Conservation (phyloP, 805 yeast species). For the Yamadazyma phyllophila region DNA sequence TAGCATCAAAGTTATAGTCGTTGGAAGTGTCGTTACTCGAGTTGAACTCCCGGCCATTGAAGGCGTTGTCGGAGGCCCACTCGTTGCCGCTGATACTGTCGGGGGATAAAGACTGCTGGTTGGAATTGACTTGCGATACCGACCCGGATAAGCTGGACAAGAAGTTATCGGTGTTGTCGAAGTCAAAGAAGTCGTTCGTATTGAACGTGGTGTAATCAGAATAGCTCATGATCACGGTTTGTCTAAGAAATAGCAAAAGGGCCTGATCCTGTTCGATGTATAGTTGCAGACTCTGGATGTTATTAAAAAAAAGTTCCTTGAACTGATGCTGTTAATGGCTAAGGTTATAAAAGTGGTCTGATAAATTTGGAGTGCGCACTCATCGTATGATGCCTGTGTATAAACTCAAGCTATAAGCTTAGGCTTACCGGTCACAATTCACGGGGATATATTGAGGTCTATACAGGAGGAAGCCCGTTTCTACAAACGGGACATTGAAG, state of each 20-base stretch:
- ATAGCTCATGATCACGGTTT: neutral
- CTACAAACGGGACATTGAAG: constrained; percentile 94
- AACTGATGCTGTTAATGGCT: neutral
- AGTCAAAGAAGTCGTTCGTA: constrained; percentile 18
- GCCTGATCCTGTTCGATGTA: neutral
- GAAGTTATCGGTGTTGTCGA: constrained; percentile 30
- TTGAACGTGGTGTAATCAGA: constrained; percentile 4
- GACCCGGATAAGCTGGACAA: constrained; percentile 28
- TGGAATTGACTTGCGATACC: neutral
- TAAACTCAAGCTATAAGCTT: too few species aligned
- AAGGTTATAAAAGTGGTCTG: constrained; percentile 8
- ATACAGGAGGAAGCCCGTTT: constrained; percentile 78
- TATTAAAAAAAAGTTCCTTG: neutral
- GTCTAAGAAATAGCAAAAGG: neutral
- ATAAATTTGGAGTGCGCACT: constrained; percentile 4
- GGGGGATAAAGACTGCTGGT: constrained; percentile 14
- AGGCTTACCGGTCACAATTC: too few species aligned
- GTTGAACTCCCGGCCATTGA: too few species aligned
- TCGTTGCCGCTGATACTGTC: constrained; percentile 12
- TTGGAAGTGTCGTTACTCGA: too few species aligned
- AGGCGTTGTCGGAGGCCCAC: neutral
- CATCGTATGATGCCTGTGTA: neutral
- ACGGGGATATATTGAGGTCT: neutral
- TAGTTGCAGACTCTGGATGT: neutral
- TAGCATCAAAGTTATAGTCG: neutral